Percentiles rank a stretch among this genome's conserved stretches.
Evolutionary conservation across 164 flowering plant species (phyloP).

Genomic region (Magnolia sinica): DNA sequence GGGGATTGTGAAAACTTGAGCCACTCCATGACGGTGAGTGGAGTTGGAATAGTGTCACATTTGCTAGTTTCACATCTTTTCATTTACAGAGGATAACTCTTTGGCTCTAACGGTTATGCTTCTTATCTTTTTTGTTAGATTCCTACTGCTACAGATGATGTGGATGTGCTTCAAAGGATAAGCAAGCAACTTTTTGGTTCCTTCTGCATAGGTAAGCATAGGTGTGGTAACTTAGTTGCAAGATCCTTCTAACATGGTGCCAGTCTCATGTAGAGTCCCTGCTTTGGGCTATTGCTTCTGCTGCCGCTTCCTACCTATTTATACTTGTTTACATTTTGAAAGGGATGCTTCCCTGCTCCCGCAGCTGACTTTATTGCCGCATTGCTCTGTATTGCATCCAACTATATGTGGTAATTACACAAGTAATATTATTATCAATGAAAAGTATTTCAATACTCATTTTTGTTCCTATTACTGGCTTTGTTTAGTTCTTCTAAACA

Average conservation of each 20-base stretch:
- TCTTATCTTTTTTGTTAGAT: constrained; percentile 40
- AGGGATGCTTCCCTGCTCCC: too few species aligned
- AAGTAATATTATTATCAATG: too few species aligned
- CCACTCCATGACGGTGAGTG: constrained; percentile 71
- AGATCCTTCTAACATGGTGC: too few species aligned
- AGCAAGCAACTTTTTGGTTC: constrained; percentile 72
- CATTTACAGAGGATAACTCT: not conserved
- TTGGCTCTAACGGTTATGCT: not conserved
- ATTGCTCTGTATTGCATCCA: too few species aligned
- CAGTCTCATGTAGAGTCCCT: too few species aligned
- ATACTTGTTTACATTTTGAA: too few species aligned
- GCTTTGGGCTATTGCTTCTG: too few species aligned
- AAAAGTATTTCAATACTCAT: too few species aligned
- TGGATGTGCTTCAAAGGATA: constrained; percentile 76
- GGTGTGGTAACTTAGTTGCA: not conserved
- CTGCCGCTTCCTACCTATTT: too few species aligned
- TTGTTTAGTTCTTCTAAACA: not conserved
- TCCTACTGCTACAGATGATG: constrained; percentile 81
- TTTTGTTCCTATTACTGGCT: not conserved
- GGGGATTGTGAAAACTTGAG: constrained; percentile 95
- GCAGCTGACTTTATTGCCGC: too few species aligned
- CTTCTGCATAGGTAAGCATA: constrained; percentile 54
- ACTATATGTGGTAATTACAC: too few species aligned
- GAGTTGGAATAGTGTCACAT: not conserved
- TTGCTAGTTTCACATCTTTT: not conserved